Conservation (phyloP, 345 rosid species). For the Eucalyptus tenuipes region DNA sequence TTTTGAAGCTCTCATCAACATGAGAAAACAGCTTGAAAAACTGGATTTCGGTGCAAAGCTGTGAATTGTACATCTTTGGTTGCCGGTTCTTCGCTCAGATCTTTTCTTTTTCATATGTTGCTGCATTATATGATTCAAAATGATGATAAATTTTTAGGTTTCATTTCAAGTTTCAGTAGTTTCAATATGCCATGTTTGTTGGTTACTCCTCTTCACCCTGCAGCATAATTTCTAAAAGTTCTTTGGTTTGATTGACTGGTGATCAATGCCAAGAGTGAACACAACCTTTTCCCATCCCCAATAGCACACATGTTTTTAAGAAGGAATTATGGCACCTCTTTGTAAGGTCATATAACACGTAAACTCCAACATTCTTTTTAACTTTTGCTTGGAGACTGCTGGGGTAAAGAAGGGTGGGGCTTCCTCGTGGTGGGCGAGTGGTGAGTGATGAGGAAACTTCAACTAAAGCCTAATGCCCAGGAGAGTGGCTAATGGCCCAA, state of each 20-base stretch:
- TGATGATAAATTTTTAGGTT: not conserved
- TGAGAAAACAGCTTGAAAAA: slow-evolving; percentile 91
- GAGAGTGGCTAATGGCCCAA: not conserved
- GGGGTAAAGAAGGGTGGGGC: not conserved
- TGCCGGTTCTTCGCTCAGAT: slow-evolving; percentile 48
- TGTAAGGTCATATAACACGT: not conserved
- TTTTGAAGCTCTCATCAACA: slow-evolving; percentile 80
- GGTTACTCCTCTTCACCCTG: not conserved
- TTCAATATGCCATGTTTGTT: not conserved
- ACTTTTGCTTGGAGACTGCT: not conserved
- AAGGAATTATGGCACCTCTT: not conserved
- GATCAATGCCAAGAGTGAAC: not conserved
- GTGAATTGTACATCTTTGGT: slow-evolving; percentile 87
- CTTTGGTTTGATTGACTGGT: not conserved
- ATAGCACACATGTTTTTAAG: not conserved
- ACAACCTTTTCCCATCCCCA: not conserved
- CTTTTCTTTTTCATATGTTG: not conserved
- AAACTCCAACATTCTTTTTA: not conserved
- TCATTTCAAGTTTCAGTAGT: not conserved
- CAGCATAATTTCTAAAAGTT: not conserved
- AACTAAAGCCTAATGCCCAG: not conserved
- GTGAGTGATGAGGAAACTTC: not conserved
- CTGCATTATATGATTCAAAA: not conserved
- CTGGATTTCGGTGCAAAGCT: slow-evolving; percentile 85
- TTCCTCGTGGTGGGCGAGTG: not conserved